Evolutionary conservation across 495 filamentous ascomycete genomes (phyloP).

Genomic region (Aspergillus haitiensis): DNA sequence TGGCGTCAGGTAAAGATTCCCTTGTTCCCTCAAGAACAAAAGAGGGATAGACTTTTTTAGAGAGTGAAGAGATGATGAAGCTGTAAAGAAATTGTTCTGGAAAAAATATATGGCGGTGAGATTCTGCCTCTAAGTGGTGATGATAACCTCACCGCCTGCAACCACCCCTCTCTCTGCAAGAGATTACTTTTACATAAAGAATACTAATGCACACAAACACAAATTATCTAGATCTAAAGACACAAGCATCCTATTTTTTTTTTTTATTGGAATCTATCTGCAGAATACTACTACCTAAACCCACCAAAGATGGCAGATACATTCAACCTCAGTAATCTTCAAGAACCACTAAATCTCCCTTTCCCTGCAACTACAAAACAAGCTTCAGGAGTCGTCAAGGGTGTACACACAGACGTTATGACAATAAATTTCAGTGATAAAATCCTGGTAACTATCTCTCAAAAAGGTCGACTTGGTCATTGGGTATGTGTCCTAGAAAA

Average conservation of each 20-base stretch:
- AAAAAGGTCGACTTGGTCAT: constrained; percentile 81
- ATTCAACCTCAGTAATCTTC: constrained; percentile 30
- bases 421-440: constrained; percentile 80
- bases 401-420: constrained; percentile 69
- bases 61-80: background rate
- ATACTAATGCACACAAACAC: background rate
- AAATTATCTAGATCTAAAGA: too few species aligned
- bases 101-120: constrained; percentile 25
- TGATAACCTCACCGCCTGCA: constrained; percentile 22
- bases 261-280: background rate
- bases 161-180: background rate
- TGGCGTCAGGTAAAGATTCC: constrained; percentile 28
- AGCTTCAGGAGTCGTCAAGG: constrained; percentile 61
- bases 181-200: background rate
- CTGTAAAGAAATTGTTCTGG: background rate
- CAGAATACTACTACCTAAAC: background rate
- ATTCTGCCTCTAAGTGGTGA: constrained; percentile 25
- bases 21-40: constrained; percentile 11
- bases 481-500: constrained; percentile 63
- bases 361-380: constrained; percentile 79
- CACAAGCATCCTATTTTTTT: background rate
- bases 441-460: constrained; percentile 86
- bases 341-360: constrained; percentile 46
- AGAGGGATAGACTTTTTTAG: too few species aligned
- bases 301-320: constrained; percentile 32